These are phyloP conservation scores for Podospora bellae-mahoneyi DNA, from an alignment of 495 filamentous ascomycete genomes.

Conservation along the genomic window DNA sequence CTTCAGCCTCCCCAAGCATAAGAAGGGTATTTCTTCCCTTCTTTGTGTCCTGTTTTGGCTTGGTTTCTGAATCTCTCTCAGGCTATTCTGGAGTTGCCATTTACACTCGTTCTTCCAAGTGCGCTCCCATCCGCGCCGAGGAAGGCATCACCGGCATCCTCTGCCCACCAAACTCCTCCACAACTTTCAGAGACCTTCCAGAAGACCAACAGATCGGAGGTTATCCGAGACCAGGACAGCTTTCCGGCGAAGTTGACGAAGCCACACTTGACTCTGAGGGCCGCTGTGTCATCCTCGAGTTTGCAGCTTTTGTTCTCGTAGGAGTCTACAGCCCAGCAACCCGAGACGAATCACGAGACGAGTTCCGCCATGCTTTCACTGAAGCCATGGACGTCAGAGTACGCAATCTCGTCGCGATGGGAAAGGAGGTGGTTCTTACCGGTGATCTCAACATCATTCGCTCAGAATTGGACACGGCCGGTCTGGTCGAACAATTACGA, in stretches of 20 bases:
- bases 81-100: slow-evolving; percentile 97
- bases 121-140: slow-evolving; percentile 85
- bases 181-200: slow-evolving; percentile 72
- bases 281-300: slow-evolving; percentile 87
- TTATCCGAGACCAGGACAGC: slow-evolving; percentile 69
- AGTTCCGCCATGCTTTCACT: slow-evolving; percentile 78
- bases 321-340: slow-evolving; percentile 88
- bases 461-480: slow-evolving; percentile 69
- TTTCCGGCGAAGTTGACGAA: slow-evolving; percentile 63
- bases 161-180: slow-evolving; percentile 68
- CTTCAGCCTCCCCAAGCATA: slow-evolving; percentile 87
- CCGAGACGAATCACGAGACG: slow-evolving; percentile 77
- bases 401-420: slow-evolving; percentile 74
- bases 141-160: slow-evolving; percentile 87
- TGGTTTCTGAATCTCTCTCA: slow-evolving; percentile 33
- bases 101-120: slow-evolving; percentile 86
- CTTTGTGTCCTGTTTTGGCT: background rate
- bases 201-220: slow-evolving; percentile 84
- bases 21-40: slow-evolving; percentile 67
- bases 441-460: slow-evolving; percentile 90
- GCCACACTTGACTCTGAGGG: slow-evolving; percentile 82
- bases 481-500: slow-evolving; percentile 62
- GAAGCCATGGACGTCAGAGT: slow-evolving; percentile 75
- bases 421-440: slow-evolving; percentile 77
- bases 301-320: slow-evolving; percentile 90